Evolutionary conservation across 2,329 filamentous ascomycete species (phyloP).

Genomic region (Leptoxyphium fumago): DNA sequence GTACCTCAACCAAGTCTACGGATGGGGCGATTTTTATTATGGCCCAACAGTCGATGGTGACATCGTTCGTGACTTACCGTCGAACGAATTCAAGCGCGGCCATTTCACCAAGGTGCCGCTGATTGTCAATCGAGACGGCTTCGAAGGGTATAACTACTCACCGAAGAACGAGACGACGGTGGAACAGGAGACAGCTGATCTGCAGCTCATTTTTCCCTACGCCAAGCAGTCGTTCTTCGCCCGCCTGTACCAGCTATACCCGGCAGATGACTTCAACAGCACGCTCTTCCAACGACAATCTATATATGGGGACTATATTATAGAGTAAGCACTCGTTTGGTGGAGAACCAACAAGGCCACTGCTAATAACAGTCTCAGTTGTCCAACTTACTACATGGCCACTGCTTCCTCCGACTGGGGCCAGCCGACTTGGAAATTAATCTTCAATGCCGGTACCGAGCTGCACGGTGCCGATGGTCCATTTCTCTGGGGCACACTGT

Average conservation of each 20-base stretch:
- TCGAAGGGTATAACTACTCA: constrained; percentile 25
- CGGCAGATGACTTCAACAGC: constrained; percentile 18
- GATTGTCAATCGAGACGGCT: constrained; percentile 22
- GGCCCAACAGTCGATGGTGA: constrained; percentile 26
- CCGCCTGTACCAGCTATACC: constrained; percentile 27
- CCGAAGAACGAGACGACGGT: constrained; percentile 16
- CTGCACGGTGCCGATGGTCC: constrained; percentile 16
- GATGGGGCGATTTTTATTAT: constrained; percentile 28
- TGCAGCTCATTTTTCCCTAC: constrained; percentile 20
- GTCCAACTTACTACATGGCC: constrained; percentile 24
- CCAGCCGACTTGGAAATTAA: constrained; percentile 18
- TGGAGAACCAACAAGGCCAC: no score
- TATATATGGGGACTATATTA: constrained; percentile 31
- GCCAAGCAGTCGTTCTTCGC: constrained; percentile 23
- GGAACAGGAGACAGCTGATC: constrained; percentile 16
- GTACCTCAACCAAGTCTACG: constrained; percentile 12
- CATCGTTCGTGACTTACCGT: constrained; percentile 24
- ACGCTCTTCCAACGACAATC: constrained; percentile 24
- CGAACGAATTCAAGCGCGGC: constrained; percentile 18
- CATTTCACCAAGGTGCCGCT: constrained; percentile 23
- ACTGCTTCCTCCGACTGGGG: constrained; percentile 16
- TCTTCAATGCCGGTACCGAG: constrained; percentile 22
- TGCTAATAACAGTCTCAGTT: constrained; percentile 4
- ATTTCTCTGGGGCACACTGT: not conserved
- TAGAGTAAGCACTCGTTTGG: constrained; percentile 10